Conservation (phyloP, 2,329 filamentous ascomycete genomes). For the Claviceps spartinae region DNA sequence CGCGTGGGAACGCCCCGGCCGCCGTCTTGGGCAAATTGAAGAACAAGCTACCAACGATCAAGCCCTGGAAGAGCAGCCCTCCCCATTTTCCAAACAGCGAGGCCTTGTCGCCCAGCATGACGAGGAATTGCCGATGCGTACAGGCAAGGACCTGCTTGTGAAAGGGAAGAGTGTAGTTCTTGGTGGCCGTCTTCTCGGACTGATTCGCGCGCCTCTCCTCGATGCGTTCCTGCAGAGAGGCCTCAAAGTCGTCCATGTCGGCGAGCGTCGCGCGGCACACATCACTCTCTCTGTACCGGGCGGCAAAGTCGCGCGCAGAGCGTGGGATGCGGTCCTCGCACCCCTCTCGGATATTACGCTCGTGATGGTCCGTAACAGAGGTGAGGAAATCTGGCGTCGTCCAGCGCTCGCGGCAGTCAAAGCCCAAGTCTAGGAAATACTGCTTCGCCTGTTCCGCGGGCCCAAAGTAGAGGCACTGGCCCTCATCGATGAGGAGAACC, state of each 20-base stretch:
- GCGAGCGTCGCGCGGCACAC: slow-evolving; percentile 44
- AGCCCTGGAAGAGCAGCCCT: slow-evolving; percentile 58
- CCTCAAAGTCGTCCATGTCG: slow-evolving; percentile 51
- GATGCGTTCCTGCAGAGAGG: slow-evolving; percentile 39
- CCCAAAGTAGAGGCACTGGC: slow-evolving; percentile 61
- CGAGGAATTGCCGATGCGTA: slow-evolving; percentile 65
- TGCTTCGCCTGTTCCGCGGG: slow-evolving; percentile 45
- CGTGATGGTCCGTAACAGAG: slow-evolving; percentile 60
- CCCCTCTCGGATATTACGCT: slow-evolving; percentile 53
- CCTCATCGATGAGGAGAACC: slow-evolving; percentile 59
- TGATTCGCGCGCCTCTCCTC: slow-evolving; percentile 40
- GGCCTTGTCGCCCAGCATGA: slow-evolving; percentile 61
- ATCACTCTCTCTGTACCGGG: slow-evolving; percentile 50
- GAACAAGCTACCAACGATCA: slow-evolving; percentile 72
- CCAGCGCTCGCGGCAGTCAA: slow-evolving; percentile 56
- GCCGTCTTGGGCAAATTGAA: slow-evolving; percentile 51
- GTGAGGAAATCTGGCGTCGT: slow-evolving; percentile 67
- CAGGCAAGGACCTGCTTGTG: slow-evolving; percentile 55
- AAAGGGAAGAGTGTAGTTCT: slow-evolving; percentile 66
- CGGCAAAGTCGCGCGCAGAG: slow-evolving; percentile 51
- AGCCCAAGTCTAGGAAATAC: slow-evolving; percentile 61
- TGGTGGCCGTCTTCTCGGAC: slow-evolving; percentile 52
- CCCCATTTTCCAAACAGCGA: slow-evolving; percentile 70
- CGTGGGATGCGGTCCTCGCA: slow-evolving; percentile 55
- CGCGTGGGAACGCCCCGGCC: slow-evolving; percentile 46